A percentile compares a stretch with the other conserved stretches of the same genome.
phyloP scores from a whole-genome alignment of 2,329 filamentous ascomycete species.

The Fusarium anthophilum region DNA sequence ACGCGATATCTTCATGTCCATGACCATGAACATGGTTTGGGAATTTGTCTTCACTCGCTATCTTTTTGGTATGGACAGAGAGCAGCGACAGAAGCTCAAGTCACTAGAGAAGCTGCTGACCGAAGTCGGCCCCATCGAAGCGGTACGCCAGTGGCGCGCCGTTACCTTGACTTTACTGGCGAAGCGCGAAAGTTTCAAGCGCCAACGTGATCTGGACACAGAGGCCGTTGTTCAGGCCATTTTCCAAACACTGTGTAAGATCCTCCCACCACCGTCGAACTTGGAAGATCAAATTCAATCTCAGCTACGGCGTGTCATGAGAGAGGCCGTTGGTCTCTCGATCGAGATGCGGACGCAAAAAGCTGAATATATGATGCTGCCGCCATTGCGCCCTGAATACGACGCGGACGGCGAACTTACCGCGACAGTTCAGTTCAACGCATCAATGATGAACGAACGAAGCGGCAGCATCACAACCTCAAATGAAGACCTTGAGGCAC shows the following conservation, averaged over 20 bases:
- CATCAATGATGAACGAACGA: conserved; percentile 93
- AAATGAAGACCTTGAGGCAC: conserved; percentile 83
- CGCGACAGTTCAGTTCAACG: conserved; percentile 90
- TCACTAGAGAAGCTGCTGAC: conserved; percentile 89
- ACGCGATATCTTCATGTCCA: conserved; percentile 96
- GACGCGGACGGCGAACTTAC: conserved; percentile 90
- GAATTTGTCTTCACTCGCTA: conserved; percentile 98
- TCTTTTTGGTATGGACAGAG: conserved; percentile 97
- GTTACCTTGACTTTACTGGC: conserved; percentile 91
- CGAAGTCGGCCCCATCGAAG: conserved; percentile 85
- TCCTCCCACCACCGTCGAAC: conserved; percentile 87
- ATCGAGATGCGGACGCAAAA: conserved; percentile 98
- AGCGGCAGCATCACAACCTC: conserved; percentile 67
- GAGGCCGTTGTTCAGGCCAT: conserved; percentile 92
- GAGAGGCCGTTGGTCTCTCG: conserved; percentile 86
- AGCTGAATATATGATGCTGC: conserved; percentile 98
- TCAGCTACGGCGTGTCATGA: conserved; percentile 87
- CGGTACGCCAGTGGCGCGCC: conserved; percentile 97
- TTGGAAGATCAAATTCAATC: conserved; percentile 83
- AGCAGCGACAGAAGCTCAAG: conserved; percentile 97
- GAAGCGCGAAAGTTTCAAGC: conserved; percentile 79
- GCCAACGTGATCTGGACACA: conserved; percentile 87
- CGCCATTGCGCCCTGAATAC: conserved; percentile 92
- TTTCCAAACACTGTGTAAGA: conserved; percentile 81
- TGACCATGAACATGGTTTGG: conserved; percentile 99